Percentiles rank a stretch among this genome's conserved stretches.
Conservation (phyloP, 2,329 filamentous ascomycete species). For the Ophiostoma himal-ulmi region DNA sequence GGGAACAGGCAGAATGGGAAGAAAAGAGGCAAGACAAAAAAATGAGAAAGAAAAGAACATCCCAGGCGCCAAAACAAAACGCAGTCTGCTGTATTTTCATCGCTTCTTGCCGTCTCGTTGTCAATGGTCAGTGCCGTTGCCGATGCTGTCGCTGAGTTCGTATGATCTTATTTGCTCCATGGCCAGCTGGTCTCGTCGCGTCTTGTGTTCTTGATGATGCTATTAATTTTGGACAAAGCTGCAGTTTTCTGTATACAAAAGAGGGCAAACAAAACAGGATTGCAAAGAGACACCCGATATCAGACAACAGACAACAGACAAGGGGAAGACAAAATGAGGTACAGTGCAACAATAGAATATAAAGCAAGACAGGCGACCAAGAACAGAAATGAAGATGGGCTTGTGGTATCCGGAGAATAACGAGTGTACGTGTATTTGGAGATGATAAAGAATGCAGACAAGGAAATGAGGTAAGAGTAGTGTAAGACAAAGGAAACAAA, state of each 20-base stretch:
- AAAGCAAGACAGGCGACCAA: neutral
- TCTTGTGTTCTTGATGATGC: neutral
- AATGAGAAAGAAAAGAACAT: neutral
- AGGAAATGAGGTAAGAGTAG: constrained; percentile 25
- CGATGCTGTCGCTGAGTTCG: neutral
- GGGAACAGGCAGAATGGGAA: neutral
- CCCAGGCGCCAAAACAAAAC: constrained; percentile 9
- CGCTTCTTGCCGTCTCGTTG: neutral
- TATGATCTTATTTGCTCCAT: too few species aligned
- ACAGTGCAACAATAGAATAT: neutral
- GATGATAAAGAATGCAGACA: constrained; percentile 22
- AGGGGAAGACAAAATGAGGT: neutral
- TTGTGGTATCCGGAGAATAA: constrained; percentile 18
- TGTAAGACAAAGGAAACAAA: constrained; percentile 9
- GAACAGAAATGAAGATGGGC: neutral
- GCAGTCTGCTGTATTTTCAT: neutral
- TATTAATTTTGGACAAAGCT: constrained; percentile 3
- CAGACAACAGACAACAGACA: neutral
- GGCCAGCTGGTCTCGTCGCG: too few species aligned
- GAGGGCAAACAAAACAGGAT: neutral
- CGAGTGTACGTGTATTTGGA: constrained; percentile 15
- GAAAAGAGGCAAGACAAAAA: neutral
- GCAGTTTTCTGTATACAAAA: constrained; percentile 11
- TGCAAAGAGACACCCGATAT: neutral
- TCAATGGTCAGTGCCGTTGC: neutral